phyloP scores from a whole-genome alignment of 2,329 filamentous ascomycete genomes.

The Cryphonectria naterciae region DNA sequence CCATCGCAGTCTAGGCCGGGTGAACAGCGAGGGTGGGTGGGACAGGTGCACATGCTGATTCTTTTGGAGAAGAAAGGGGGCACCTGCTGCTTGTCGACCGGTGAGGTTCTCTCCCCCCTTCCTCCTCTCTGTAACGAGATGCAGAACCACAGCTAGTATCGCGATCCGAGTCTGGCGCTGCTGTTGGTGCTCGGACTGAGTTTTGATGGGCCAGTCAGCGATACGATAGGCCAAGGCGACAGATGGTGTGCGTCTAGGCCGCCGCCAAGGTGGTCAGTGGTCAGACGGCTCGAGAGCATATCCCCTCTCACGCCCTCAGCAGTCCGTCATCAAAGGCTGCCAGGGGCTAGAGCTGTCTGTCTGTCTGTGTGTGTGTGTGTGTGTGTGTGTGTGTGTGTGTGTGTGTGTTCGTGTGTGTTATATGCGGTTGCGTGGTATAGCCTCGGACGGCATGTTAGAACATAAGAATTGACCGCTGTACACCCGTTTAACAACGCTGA shows the following conservation, averaged over 20 bases:
- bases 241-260: conserved; percentile 21
- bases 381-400: neutral
- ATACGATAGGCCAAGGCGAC: conserved; percentile 7
- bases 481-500: neutral
- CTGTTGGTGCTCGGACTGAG: conserved; percentile 8
- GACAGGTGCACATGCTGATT: neutral
- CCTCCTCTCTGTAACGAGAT: neutral
- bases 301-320: neutral
- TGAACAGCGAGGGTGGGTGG: conserved; percentile 1
- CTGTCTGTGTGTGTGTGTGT: no score
- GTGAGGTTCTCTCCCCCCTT: neutral
- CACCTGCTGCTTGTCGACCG: neutral
- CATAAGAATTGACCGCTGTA: neutral
- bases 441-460: neutral
- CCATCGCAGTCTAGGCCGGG: conserved; percentile 24
- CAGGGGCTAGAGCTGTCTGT: neutral
- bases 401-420: neutral
- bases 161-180: neutral
- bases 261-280: conserved; percentile 15
- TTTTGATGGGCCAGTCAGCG: neutral
- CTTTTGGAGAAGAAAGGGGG: no score
- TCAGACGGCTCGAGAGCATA: conserved; percentile 2
- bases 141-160: neutral
- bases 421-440: neutral
- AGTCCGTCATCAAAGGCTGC: neutral